Evolutionary conservation across 768 basidiomycete species (phyloP), one percentile per base, ranked within the genome.

Genomic region (Daedaleopsis nitida): DNA sequence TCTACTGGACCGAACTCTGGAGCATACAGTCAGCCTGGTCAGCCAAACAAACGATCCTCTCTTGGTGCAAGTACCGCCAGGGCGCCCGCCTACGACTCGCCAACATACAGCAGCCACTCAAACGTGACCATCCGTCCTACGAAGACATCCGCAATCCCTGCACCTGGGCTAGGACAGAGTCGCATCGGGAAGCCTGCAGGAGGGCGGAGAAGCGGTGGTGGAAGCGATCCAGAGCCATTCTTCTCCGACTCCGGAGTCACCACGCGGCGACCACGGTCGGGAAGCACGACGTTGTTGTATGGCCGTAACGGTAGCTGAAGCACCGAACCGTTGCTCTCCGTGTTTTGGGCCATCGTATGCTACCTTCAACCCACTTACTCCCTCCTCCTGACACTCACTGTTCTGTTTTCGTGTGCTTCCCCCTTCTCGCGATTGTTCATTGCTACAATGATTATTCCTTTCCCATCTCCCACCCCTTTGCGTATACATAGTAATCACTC

Each of bases 31-130:
- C 54, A 83, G 64, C 62, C 74, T 42, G 39, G 39, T 42, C 32
- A 52, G 16, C 13, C 2, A 5, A 9, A 17, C 11, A 88, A 90
- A 67, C 81, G 88, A 57, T 81, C 85, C 19, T 90, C 89, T 2
- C 69, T 89, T n/a, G 86, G 86, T 52, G 74, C 82, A 13, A 80
- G 77, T 65, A 73, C 79, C 52, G 58, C 60, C 65, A 66, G 63
- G 71, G 69, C 71, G 69, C 66, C 71, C 68, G 62, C 44, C 53
- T 52, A 55, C 47, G 51, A 63, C 16, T 58, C 59, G 21, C 43
- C 57, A 27, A 43, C 53, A 42, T 53, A 63, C 54, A 54, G 53
- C 53, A 11, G 63, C 59, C 68, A 70, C 39, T 64, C 69, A 16
- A 72, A 71, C 47, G 59, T 70, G 59, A 71, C 70, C 23, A 39